phyloP scores from a whole-genome alignment of 495 filamentous ascomycete genomes.

The Penicillium longicatenatum region DNA sequence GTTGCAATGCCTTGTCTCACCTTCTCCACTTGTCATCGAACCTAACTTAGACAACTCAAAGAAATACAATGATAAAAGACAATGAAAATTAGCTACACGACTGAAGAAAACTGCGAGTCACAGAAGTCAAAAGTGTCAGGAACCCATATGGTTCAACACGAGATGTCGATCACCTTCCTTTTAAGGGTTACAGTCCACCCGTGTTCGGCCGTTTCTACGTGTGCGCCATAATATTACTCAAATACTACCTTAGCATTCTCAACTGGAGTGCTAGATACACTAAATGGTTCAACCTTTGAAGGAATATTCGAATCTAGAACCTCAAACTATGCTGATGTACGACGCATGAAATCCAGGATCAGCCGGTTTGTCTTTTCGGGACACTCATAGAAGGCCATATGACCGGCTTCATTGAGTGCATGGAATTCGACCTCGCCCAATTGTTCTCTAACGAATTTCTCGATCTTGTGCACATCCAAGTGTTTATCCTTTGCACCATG shows the following conservation, averaged over 20 bases:
- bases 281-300: too few relatives aligned
- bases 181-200: background rate
- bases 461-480: background rate
- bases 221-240: background rate
- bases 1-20: background rate
- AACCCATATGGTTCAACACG: background rate
- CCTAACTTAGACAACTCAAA: background rate
- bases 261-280: background rate
- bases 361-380: background rate
- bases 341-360: background rate
- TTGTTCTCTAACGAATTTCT: background rate
- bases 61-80: background rate
- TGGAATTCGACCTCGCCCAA: background rate
- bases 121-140: background rate
- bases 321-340: background rate
- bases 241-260: background rate
- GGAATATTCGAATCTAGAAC: too few relatives aligned
- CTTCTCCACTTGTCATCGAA: background rate
- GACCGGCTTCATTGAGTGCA: background rate
- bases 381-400: conserved; percentile 1
- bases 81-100: background rate
- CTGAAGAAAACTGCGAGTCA: background rate
- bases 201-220: background rate
- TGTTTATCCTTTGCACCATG: background rate
- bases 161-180: background rate